Base-by-base conservation (phyloP, 2,329 filamentous ascomycete genomes). In the Lecanosticta acicola region DNA sequence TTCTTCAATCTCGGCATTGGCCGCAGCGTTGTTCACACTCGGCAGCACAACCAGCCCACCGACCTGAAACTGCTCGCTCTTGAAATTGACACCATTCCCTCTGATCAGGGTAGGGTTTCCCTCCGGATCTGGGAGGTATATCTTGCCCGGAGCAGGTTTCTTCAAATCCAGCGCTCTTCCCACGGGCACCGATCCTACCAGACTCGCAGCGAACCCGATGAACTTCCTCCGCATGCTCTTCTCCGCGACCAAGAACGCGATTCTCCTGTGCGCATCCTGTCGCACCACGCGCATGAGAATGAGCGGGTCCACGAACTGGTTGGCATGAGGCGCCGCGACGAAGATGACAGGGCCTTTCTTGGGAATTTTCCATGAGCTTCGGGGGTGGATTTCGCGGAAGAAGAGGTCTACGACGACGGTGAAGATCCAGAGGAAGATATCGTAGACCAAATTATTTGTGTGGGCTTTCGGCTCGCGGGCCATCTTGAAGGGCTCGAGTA, bases 241-340 rank as follows among this genome's bases (percentile, higher is more conserved):
- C 59, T 94, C 90, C 17, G 93, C 93, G 51, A 95, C 93, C 40
- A 98, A 79, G 62, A 94, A 90, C 42, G 89, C 88, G 48, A 95
- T 87, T 43, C 93, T 87, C 56, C 93, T 86, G 56, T 85, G 83
- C 44, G 89, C 85, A 71, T 96, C 90, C 63, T 80, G 84, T 55
- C 87, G 85, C 47, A 97, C 80, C 11, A 89, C 88, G 55, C 90
- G 84, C 80, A 95, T 94, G 42, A 98, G 78, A 56, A 97, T 85
- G 41, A 98, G 78, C 43, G 89, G 91, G 63, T 98, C 93, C 63
- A 97, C 90, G 59, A 98, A 98, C 84, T 93, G 88, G 67, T 98
- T 98, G 49, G 91, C 91, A 74, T 98, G 93, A 56, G 93, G 93
- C 44, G 91, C 93, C 36, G 90, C 93, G 57, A 98, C 93, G 62